Conservation (phyloP, 331 rosid genomes). For the Malus hybrid region DNA sequence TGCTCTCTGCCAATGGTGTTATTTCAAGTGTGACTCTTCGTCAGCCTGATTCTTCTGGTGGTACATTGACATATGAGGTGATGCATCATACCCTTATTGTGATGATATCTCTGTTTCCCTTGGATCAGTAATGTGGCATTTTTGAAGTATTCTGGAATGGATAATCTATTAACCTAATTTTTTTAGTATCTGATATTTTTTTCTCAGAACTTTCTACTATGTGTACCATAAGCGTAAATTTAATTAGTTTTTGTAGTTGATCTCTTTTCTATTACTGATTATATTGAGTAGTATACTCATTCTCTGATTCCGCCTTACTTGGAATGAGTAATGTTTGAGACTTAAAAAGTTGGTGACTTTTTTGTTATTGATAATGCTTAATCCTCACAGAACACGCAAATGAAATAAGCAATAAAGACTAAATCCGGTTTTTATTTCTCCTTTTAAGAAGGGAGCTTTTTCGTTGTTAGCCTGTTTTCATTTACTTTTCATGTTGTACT, state of each 20-base stretch:
- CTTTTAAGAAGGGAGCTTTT: background rate
- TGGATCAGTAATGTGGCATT: background rate
- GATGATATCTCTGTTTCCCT: background rate
- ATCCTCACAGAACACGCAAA: background rate
- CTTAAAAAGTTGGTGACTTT: background rate
- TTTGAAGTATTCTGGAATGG: background rate
- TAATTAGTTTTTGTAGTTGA: background rate
- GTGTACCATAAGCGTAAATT: background rate
- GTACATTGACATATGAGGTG: conserved; percentile 97
- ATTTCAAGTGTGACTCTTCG: conserved; percentile 98
- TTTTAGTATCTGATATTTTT: background rate
- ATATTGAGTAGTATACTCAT: background rate
- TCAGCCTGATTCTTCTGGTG: conserved; percentile 97
- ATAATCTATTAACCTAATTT: background rate
- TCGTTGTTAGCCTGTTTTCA: background rate
- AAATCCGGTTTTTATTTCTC: too few relatives aligned
- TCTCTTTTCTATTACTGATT: background rate
- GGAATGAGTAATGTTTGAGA: background rate
- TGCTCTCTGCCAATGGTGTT: conserved; percentile 91
- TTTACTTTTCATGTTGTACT: background rate
- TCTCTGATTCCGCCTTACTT: background rate
- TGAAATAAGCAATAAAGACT: background rate
- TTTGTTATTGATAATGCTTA: background rate
- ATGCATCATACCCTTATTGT: conserved; percentile 8
- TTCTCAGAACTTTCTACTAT: background rate